Percentiles rank a stretch among this genome's conserved stretches.
These are phyloP conservation scores for Boletus sp. DNA, from an alignment of 1,284 basidiomycete species.

Conservation along the genomic window DNA sequence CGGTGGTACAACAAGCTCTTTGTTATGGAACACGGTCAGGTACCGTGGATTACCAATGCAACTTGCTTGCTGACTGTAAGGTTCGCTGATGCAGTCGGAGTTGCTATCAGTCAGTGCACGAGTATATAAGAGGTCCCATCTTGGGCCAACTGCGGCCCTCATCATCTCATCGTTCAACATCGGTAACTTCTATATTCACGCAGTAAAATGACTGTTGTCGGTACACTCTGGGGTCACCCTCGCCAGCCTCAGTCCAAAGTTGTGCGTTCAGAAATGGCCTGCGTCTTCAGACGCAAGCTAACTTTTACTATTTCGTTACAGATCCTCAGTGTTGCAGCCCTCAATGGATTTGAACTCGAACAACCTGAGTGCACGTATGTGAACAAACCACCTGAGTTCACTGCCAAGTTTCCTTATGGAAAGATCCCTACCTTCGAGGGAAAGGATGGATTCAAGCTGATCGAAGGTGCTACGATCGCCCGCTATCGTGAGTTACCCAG, in stretches of 20 bases:
- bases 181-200: not conserved
- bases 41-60: too few relatives aligned
- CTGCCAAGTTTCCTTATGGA: slow-evolving; percentile 45
- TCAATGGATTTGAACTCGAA: slow-evolving; percentile 18
- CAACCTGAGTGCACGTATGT: not conserved
- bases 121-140: too few relatives aligned
- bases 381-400: not conserved
- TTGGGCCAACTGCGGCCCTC: too few relatives aligned
- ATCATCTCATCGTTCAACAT: not conserved
- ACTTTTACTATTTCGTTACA: not conserved
- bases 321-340: slow-evolving; percentile 27
- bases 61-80: too few relatives aligned
- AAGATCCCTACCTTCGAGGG: slow-evolving; percentile 56
- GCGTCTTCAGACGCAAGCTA: not conserved
- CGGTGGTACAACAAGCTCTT: too few relatives aligned
- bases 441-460: slow-evolving; percentile 49
- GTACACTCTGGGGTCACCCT: slow-evolving; percentile 24
- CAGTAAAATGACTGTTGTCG: slow-evolving; percentile 17
- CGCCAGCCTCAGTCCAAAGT: slow-evolving; percentile 29
- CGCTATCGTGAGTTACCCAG: slow-evolving; percentile 50
- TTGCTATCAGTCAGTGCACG: too few relatives aligned
- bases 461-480: slow-evolving; percentile 58
- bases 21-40: too few relatives aligned
- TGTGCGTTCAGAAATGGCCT: slow-evolving; percentile 12
- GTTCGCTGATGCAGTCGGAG: too few relatives aligned